Conservation (phyloP, 768 basidiomycete genomes). For the Lactarius trivialis region DNA sequence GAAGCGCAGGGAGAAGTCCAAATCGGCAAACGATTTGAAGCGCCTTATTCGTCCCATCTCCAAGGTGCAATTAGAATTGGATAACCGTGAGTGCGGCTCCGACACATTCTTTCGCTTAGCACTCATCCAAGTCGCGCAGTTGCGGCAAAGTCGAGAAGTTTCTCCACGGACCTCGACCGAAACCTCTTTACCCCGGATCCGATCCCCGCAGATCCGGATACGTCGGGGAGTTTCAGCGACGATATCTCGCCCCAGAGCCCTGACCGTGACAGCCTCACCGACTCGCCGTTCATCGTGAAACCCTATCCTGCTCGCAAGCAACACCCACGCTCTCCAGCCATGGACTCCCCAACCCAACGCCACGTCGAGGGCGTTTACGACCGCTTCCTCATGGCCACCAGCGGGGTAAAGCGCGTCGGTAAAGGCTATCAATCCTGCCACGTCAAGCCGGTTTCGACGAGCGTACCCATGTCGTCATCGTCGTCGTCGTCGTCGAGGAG, state of each 20-base stretch:
- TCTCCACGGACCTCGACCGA: constrained; percentile 43
- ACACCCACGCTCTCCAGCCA: constrained; percentile 28
- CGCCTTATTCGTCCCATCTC: constrained; percentile 62
- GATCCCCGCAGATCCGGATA: constrained; percentile 33
- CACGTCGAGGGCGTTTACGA: constrained; percentile 74
- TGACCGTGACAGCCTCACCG: constrained; percentile 47
- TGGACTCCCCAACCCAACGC: constrained; percentile 52
- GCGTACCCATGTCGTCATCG: constrained; percentile 13
- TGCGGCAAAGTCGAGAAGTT: constrained; percentile 22
- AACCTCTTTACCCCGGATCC: constrained; percentile 60
- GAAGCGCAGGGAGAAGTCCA: constrained; percentile 59
- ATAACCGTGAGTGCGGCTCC: constrained; percentile 42
- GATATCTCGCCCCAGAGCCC: constrained; percentile 15
- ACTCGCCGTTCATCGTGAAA: constrained; percentile 58
- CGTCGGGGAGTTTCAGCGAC: constrained; percentile 29
- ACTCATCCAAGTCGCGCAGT: constrained; percentile 15
- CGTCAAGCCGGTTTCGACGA: constrained; percentile 35
- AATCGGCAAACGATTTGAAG: constrained; percentile 58
- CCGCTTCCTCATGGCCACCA: constrained; percentile 74
- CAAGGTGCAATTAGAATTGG: constrained; percentile 57
- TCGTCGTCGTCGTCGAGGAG: constrained; percentile 25
- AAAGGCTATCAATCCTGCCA: constrained; percentile 77
- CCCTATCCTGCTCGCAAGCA: constrained; percentile 51
- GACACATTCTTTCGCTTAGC: neutral
- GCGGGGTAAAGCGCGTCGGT: constrained; percentile 72